Evolutionary conservation across 1,284 basidiomycete genomes (phyloP).

Genomic region (Mycena sp.): DNA sequence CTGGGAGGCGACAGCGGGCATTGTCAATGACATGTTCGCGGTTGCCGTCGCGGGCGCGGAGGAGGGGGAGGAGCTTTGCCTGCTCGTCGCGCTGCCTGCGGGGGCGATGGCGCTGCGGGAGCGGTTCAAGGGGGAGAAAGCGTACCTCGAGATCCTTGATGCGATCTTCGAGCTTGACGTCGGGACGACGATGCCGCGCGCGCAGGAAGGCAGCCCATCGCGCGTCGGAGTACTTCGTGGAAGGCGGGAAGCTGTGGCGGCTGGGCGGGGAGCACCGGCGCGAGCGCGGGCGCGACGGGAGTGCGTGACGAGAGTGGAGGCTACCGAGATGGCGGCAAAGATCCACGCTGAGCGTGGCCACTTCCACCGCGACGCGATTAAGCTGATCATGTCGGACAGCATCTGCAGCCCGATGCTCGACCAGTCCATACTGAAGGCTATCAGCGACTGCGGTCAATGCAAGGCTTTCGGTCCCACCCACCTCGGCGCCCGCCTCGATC

Average conservation of each 20-base stretch:
- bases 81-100: neutral
- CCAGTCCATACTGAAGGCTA: slow-evolving; percentile 38
- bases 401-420: slow-evolving; percentile 42
- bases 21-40: slow-evolving; percentile 40
- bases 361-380: slow-evolving; percentile 36
- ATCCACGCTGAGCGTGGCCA: slow-evolving; percentile 27
- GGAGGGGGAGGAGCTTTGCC: neutral
- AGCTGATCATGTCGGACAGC: slow-evolving; percentile 36
- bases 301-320: too few relatives aligned
- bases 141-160: neutral
- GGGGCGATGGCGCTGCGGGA: neutral
- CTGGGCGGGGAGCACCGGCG: too few relatives aligned
- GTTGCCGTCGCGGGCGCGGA: neutral
- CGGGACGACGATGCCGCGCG: neutral
- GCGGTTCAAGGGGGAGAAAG: neutral
- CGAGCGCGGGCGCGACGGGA: slow-evolving; percentile 26
- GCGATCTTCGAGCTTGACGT: neutral
- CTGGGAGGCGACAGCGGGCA: slow-evolving; percentile 31
- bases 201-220: slow-evolving; percentile 36
- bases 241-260: slow-evolving; percentile 30
- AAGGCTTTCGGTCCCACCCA: slow-evolving; percentile 37
- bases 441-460: slow-evolving; percentile 41
- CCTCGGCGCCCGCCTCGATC: slow-evolving; percentile 42
- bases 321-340: slow-evolving; percentile 25
- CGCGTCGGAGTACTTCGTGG: slow-evolving; percentile 40